Evolutionary conservation across 768 basidiomycete genomes (phyloP).

Genomic region (Tricholoma sp.): DNA sequence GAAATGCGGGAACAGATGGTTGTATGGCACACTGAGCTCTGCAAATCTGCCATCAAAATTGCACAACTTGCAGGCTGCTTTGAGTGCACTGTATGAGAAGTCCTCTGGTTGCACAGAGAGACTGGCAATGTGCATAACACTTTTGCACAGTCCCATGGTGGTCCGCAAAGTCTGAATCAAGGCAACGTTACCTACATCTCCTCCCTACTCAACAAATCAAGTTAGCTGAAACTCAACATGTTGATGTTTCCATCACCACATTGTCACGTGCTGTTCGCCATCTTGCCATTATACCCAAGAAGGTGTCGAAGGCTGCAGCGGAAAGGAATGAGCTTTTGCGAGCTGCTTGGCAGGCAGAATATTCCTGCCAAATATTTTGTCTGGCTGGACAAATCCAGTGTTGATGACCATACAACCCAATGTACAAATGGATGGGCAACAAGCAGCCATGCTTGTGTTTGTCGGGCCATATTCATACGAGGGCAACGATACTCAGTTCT

Average conservation of each 20-base stretch:
- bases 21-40: background rate
- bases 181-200: constrained; percentile 19
- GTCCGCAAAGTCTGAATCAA: constrained; percentile 8
- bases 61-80: background rate
- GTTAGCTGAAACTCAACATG: constrained; percentile 10
- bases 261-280: constrained; percentile 16
- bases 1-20: background rate
- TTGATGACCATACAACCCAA: no score
- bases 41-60: background rate
- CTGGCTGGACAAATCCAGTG: constrained; percentile 22
- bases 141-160: constrained; percentile 10
- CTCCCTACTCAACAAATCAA: constrained; percentile 10
- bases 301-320: constrained; percentile 14
- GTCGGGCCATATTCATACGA: background rate
- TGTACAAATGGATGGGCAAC: background rate
- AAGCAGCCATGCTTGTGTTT: background rate
- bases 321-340: constrained; percentile 25
- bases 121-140: constrained; percentile 15
- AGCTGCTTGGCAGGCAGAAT: constrained; percentile 11
- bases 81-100: background rate
- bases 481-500: background rate
- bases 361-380: constrained; percentile 17
- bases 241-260: constrained; percentile 24
- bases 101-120: background rate
- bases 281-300: constrained; percentile 18